These are phyloP conservation scores for Leccinum sublutescens DNA, from an alignment of 768 basidiomycete species.

Conservation along the genomic window DNA sequence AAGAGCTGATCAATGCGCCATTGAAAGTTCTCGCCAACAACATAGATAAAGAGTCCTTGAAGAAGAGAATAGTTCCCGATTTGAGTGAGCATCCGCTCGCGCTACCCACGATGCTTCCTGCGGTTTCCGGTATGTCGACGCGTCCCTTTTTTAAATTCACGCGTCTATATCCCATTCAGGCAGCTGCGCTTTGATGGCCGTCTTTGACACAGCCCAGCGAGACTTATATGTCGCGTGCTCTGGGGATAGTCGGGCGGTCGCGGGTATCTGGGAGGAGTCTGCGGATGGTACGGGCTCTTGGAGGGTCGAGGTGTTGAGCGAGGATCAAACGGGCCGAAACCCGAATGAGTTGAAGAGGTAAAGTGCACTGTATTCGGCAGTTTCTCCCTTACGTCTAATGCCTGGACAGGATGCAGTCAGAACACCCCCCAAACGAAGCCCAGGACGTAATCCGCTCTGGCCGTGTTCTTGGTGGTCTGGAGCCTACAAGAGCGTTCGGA, in stretches of 20 bases:
- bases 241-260: constrained; percentile 94
- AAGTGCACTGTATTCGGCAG: constrained; percentile 9
- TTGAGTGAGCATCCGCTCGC: constrained; percentile 70
- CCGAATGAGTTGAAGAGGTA: constrained; percentile 81
- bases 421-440: constrained; percentile 79
- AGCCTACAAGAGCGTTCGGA: constrained; percentile 85
- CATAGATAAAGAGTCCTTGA: constrained; percentile 49
- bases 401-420: constrained; percentile 61
- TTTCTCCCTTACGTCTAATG: constrained; percentile 2
- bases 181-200: constrained; percentile 86
- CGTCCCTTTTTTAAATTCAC: not conserved
- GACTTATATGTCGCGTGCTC: constrained; percentile 89
- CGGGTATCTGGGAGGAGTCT: constrained; percentile 82
- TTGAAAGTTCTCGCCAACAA: constrained; percentile 64
- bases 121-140: constrained; percentile 58
- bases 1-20: constrained; percentile 78
- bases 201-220: constrained; percentile 80
- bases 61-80: constrained; percentile 57
- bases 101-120: constrained; percentile 73
- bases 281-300: constrained; percentile 69
- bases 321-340: constrained; percentile 96
- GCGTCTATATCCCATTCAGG: constrained; percentile 42
- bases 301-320: constrained; percentile 90
- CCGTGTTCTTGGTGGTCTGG: constrained; percentile 83
- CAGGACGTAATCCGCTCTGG: constrained; percentile 73